Evolutionary conservation across 306 rosid species (phyloP).

Genomic region (Comarum palustre): DNA sequence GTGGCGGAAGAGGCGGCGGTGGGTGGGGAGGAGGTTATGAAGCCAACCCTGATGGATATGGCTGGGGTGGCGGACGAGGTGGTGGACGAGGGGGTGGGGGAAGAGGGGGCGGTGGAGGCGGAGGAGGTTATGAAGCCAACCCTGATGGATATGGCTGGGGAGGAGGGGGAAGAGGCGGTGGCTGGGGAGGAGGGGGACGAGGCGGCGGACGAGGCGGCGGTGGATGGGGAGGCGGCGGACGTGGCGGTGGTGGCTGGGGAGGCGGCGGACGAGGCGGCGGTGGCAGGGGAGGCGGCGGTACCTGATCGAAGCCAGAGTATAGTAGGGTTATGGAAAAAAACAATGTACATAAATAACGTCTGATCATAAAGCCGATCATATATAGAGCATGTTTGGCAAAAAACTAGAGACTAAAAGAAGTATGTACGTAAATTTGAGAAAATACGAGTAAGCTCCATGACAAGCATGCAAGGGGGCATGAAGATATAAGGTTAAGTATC

Average conservation of each 20-base stretch:
- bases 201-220: neutral
- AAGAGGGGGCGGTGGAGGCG: too few relatives aligned
- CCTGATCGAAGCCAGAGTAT: neutral
- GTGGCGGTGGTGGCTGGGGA: too few relatives aligned
- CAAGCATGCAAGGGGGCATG: neutral
- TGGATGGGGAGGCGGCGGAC: too few relatives aligned
- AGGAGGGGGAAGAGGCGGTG: neutral
- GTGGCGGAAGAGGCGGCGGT: neutral
- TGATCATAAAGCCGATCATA: neutral
- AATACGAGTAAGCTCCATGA: neutral
- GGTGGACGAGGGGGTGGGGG: neutral
- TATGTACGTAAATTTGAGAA: neutral
- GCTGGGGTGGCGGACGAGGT: neutral
- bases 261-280: too few relatives aligned
- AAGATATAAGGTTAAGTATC: neutral
- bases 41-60: neutral
- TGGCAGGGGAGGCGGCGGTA: neutral
- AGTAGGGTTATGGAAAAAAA: neutral
- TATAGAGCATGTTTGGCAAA: neutral
- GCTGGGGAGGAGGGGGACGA: neutral
- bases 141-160: neutral
- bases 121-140: neutral
- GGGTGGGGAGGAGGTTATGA: neutral
- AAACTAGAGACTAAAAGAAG: neutral
- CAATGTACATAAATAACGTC: neutral